These are phyloP conservation scores for Coemansia sp. DNA, from an alignment of 192 early-diverging fungal species.

Conservation along the genomic window DNA sequence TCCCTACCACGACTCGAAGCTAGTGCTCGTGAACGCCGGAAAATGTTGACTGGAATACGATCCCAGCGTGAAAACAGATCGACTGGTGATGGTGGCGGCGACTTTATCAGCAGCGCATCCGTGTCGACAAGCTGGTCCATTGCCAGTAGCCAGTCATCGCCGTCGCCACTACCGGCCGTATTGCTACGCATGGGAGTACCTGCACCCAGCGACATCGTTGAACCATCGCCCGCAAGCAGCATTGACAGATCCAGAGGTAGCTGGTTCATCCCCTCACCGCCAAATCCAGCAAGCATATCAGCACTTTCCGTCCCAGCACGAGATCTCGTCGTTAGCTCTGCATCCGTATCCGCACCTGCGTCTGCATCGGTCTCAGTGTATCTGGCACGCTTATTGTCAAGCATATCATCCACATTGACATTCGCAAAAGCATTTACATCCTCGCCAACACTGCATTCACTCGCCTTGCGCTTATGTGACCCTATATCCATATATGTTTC, in stretches of 20 bases:
- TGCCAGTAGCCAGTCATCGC: conserved; percentile 31
- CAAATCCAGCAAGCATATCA: neutral
- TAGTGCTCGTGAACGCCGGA: conserved; percentile 46
- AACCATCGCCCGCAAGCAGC: conserved; percentile 8
- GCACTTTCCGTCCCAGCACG: conserved; percentile 17
- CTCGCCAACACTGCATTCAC: neutral
- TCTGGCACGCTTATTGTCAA: too few relatives aligned
- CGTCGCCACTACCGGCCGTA: neutral
- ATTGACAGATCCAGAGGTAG: conserved; percentile 7
- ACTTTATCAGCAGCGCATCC: conserved; percentile 41
- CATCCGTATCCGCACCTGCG: too few relatives aligned
- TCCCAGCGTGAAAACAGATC: conserved; percentile 43
- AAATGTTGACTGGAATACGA: conserved; percentile 51
- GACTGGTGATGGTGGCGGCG: conserved; percentile 40
- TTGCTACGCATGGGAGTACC: conserved; percentile 27
- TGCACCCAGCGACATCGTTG: conserved; percentile 17
- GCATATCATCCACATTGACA: too few relatives aligned
- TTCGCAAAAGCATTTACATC: neutral
- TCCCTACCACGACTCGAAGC: conserved; percentile 23
- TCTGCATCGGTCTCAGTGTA: too few relatives aligned
- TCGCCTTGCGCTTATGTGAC: conserved; percentile 16
- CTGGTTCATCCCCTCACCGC: neutral
- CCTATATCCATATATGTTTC: neutral
- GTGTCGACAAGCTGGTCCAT: conserved; percentile 52
- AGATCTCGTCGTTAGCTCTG: too few relatives aligned